A percentile compares a stretch with the other conserved stretches of the same genome.
phyloP scores from a whole-genome alignment of 495 filamentous ascomycete species.

The Penicillium simplicissimum region DNA sequence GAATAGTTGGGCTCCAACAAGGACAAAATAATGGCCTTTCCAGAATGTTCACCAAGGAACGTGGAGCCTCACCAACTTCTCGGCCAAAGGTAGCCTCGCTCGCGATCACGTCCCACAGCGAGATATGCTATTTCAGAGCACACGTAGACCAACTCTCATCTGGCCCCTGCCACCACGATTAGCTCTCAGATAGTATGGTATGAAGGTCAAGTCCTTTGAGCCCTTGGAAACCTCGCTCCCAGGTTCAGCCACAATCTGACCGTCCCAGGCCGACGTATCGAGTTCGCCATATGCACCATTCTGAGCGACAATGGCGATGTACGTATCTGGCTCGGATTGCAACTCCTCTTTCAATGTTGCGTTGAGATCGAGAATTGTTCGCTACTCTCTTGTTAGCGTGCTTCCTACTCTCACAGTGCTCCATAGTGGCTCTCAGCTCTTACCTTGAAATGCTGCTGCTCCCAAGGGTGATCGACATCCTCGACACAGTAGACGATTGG shows the following conservation, averaged over 20 bases:
- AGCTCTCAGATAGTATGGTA: slow-evolving; percentile 53
- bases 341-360: slow-evolving; percentile 20
- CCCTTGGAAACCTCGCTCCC: slow-evolving; percentile 11
- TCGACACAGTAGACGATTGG: slow-evolving; percentile 61
- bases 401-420: not conserved
- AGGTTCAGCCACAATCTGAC: slow-evolving; percentile 23
- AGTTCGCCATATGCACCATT: slow-evolving; percentile 35
- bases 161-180: slow-evolving; percentile 54
- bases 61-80: no score
- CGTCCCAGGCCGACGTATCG: slow-evolving; percentile 30
- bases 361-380: slow-evolving; percentile 24
- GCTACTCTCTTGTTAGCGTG: slow-evolving; percentile 9
- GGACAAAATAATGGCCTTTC: no score
- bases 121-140: slow-evolving; percentile 1
- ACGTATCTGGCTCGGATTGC: slow-evolving; percentile 22
- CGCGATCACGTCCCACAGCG: no score
- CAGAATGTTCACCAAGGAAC: no score
- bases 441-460: slow-evolving; percentile 57
- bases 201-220: slow-evolving; percentile 40
- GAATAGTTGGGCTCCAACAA: no score
- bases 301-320: slow-evolving; percentile 39
- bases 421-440: not conserved
- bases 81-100: no score
- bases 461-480: slow-evolving; percentile 59
- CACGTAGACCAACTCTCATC: slow-evolving; percentile 44